phyloP scores from a whole-genome alignment of 2,329 filamentous ascomycete genomes.

The Basipetospora chlamydospora region DNA sequence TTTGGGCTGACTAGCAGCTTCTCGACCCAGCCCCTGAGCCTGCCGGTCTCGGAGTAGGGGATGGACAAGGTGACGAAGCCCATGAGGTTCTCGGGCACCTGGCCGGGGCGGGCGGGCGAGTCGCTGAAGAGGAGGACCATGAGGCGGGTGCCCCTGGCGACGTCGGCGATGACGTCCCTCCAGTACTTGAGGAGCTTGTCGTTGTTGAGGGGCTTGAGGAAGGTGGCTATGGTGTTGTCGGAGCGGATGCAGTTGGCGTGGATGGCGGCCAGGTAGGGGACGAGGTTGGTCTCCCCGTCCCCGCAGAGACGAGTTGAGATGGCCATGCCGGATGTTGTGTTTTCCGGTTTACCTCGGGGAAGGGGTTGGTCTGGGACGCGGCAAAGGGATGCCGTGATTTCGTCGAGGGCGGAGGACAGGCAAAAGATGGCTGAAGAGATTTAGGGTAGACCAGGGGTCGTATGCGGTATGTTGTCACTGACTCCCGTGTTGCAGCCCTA shows the following conservation, averaged over 20 bases:
- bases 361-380: no score
- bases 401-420: no score
- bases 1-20: conserved; percentile 41
- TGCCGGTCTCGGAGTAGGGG: conserved; percentile 38
- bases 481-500: no score
- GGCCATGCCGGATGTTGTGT: no score
- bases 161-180: conserved; percentile 35
- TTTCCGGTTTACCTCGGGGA: no score
- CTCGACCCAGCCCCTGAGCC: conserved; percentile 39
- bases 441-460: no score
- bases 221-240: conserved; percentile 41
- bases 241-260: conserved; percentile 44
- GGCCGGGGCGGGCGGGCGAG: conserved; percentile 12
- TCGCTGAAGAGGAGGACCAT: conserved; percentile 38
- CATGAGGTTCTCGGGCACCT: conserved; percentile 28
- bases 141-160: conserved; percentile 26
- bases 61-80: conserved; percentile 41
- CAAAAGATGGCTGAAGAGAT: no score
- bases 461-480: no score
- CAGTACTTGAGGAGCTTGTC: conserved; percentile 42
- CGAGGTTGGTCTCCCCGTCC: conserved; percentile 23
- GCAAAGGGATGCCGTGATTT: no score
- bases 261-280: conserved; percentile 41
- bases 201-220: conserved; percentile 43
- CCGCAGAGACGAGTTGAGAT: conserved; percentile 4